phyloP scores from a whole-genome alignment of 257 asterid species.

The Vinca minor region DNA sequence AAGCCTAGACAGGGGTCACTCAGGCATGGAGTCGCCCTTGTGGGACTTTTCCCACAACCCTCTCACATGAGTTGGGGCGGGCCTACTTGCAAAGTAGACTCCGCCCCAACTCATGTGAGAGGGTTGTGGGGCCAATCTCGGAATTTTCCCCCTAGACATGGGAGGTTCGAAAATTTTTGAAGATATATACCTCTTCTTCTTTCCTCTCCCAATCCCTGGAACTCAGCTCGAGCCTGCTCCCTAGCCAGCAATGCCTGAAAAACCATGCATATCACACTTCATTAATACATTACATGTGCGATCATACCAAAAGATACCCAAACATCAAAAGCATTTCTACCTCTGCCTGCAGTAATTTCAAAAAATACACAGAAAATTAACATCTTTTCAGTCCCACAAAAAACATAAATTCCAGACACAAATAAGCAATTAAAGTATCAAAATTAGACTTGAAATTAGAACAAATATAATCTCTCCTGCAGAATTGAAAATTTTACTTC shows the following conservation, averaged over 20 bases:
- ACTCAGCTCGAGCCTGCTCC: conserved; percentile 97
- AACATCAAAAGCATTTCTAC: conserved; percentile 39
- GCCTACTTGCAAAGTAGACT: too few species aligned
- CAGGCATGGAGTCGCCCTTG: too few species aligned
- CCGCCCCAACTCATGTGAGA: too few species aligned
- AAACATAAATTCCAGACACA: not conserved
- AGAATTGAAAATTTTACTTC: not conserved
- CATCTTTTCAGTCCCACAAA: not conserved
- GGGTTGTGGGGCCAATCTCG: too few species aligned
- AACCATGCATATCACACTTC: conserved; percentile 12
- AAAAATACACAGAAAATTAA: conserved; percentile 9
- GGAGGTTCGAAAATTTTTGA: too few species aligned
- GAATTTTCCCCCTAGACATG: too few species aligned
- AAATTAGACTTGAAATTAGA: not conserved
- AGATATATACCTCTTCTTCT: conserved; percentile 84
- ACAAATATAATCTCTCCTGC: not conserved
- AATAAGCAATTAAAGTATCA: not conserved
- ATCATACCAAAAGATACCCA: not conserved
- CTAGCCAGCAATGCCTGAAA: conserved; percentile 71
- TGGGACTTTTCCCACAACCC: too few species aligned
- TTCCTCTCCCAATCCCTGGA: conserved; percentile 99
- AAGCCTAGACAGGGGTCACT: conserved; percentile 1
- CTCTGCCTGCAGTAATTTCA: conserved; percentile 52
- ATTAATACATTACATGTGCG: not conserved
- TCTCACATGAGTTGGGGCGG: too few species aligned